These are phyloP conservation scores for Dendrobium nobile DNA, from an alignment of 106 monocot genomes.

Conservation along the genomic window DNA sequence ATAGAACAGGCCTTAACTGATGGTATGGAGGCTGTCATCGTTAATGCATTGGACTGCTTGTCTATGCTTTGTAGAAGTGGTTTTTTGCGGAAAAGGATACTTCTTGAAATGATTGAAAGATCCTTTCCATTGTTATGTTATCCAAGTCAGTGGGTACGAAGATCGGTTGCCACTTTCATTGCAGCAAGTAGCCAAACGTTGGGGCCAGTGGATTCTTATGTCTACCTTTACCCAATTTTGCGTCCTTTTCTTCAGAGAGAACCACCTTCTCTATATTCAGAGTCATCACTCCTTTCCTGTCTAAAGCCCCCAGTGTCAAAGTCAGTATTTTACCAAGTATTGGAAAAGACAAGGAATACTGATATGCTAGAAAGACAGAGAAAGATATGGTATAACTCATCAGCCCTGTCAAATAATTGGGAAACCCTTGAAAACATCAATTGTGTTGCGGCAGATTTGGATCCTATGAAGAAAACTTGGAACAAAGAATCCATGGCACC, in stretches of 20 bases:
- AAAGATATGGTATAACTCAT: conserved; percentile 81
- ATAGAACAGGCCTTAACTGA: conserved; percentile 90
- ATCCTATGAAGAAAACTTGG: conserved; percentile 19
- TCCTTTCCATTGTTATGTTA: conserved; percentile 76
- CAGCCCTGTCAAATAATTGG: conserved; percentile 51
- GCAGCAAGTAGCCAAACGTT: conserved; percentile 72
- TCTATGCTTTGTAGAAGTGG: conserved; percentile 75
- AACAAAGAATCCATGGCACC: conserved; percentile 29
- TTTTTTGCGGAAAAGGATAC: conserved; percentile 62
- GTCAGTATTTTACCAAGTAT: conserved; percentile 55
- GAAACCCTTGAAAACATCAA: conserved; percentile 50
- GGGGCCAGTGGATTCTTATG: conserved; percentile 80
- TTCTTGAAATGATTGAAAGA: conserved; percentile 81
- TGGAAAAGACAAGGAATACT: conserved; percentile 60
- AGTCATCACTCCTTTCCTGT: conserved; percentile 51
- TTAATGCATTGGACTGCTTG: conserved; percentile 85
- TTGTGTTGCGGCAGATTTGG: conserved; percentile 26
- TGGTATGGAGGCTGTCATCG: conserved; percentile 78
- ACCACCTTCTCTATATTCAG: conserved; percentile 61
- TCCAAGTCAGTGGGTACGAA: conserved; percentile 88
- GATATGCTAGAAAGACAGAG: conserved; percentile 91
- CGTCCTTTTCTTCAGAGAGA: conserved; percentile 75
- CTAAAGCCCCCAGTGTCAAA: conserved; percentile 83
- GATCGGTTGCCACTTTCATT: conserved; percentile 62
- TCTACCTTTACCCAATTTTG: conserved; percentile 77